Evolutionary conservation across 192 early-diverging fungal genomes (phyloP).

Genomic region (Umbelopsis isabellina): DNA sequence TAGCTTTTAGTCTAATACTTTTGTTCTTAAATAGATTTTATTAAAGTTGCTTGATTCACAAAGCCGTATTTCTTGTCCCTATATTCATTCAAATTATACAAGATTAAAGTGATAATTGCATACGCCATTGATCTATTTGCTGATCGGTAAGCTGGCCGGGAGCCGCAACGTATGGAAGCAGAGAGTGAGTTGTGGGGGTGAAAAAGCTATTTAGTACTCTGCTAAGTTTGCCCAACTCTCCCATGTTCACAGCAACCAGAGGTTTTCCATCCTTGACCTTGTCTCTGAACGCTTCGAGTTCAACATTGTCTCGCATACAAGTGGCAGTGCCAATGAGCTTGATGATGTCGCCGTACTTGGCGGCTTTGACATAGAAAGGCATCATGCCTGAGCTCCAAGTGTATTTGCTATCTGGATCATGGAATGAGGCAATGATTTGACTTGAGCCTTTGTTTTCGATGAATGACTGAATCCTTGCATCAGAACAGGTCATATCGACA

Average conservation of each 20-base stretch:
- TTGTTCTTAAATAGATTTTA: neutral
- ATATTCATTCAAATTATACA: neutral
- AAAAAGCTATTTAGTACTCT: constrained; percentile 83
- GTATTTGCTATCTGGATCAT: constrained; percentile 69
- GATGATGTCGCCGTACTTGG: constrained; percentile 74
- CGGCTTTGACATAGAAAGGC: constrained; percentile 37
- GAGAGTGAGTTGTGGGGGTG: constrained; percentile 89
- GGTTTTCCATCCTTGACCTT: constrained; percentile 49
- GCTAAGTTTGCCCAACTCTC: constrained; percentile 79
- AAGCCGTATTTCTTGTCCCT: no score
- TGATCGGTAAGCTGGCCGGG: constrained; percentile 87
- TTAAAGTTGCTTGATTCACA: neutral
- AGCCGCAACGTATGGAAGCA: constrained; percentile 76
- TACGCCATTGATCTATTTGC: constrained; percentile 55
- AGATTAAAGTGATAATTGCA: neutral
- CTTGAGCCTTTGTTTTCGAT: constrained; percentile 59
- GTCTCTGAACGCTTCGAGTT: constrained; percentile 69
- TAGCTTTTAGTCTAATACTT: neutral
- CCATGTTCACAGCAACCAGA: constrained; percentile 94
- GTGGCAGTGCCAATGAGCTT: constrained; percentile 89
- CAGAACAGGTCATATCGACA: constrained; percentile 65
- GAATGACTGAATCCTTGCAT: constrained; percentile 44
- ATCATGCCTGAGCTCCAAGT: constrained; percentile 52
- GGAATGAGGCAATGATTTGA: constrained; percentile 85
- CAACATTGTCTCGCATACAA: constrained; percentile 79